A percentile compares a stretch with the other conserved stretches of the same genome.
These are phyloP conservation scores for Kurtzmaniella quercitrusa DNA, from an alignment of 1,139 yeast genomes.

Conservation along the genomic window DNA sequence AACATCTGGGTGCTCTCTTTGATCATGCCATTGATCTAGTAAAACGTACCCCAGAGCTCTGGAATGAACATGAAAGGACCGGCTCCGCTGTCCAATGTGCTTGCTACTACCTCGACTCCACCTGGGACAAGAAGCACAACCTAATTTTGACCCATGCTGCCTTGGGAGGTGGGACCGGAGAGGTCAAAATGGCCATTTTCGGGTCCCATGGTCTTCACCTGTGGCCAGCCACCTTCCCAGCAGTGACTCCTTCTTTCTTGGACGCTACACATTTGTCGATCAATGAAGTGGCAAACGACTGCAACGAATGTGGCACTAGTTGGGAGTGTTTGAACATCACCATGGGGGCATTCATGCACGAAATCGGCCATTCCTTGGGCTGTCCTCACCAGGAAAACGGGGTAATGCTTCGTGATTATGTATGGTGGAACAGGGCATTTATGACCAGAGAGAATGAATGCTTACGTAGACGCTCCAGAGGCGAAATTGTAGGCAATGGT, in stretches of 20 bases:
- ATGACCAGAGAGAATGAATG: slow-evolving; percentile 66
- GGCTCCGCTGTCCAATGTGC: slow-evolving; percentile 71
- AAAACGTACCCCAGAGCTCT: slow-evolving; percentile 28
- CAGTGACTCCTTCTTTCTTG: slow-evolving; percentile 60
- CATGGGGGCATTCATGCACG: slow-evolving; percentile 93
- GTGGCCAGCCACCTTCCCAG: slow-evolving; percentile 80
- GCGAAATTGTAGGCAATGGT: slow-evolving; percentile 24
- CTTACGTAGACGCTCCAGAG: slow-evolving; percentile 42
- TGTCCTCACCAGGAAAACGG: slow-evolving; percentile 91
- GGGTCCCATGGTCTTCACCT: slow-evolving; percentile 91
- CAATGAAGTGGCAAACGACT: slow-evolving; percentile 81
- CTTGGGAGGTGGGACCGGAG: slow-evolving; percentile 78
- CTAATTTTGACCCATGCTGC: slow-evolving; percentile 89
- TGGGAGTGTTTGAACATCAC: slow-evolving; percentile 91
- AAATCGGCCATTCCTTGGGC: slow-evolving; percentile 85
- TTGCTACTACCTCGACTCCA: slow-evolving; percentile 76
- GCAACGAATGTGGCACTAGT: slow-evolving; percentile 75
- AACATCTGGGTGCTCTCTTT: slow-evolving; percentile 69
- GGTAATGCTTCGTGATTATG: slow-evolving; percentile 84
- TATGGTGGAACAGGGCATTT: slow-evolving; percentile 76
- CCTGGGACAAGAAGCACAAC: slow-evolving; percentile 61
- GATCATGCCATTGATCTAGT: slow-evolving; percentile 77
- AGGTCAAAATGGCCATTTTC: slow-evolving; percentile 76
- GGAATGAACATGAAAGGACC: slow-evolving; percentile 9
- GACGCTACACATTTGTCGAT: slow-evolving; percentile 65